These are phyloP conservation scores for Aspergillus pseudoglaucus DNA, from an alignment of 2,329 filamentous ascomycete genomes.

Conservation along the genomic window DNA sequence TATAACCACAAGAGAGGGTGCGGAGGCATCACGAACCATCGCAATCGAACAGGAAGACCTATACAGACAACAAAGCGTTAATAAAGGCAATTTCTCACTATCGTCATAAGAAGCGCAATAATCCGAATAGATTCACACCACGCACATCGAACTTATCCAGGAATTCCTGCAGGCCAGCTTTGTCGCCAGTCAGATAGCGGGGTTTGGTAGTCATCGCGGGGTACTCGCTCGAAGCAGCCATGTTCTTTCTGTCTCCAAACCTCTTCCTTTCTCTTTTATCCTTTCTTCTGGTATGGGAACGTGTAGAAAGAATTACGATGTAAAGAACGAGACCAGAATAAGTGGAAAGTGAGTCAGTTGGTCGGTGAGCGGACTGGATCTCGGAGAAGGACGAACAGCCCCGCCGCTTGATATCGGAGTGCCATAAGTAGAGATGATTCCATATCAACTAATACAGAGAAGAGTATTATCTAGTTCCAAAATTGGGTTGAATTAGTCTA, in stretches of 20 bases:
- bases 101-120: too few species aligned
- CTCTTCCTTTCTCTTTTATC: background rate
- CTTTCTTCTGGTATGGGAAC: background rate
- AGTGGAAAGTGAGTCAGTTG: too few species aligned
- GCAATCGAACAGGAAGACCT: slow-evolving; percentile 94
- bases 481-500: too few species aligned
- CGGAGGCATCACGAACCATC: slow-evolving; percentile 60
- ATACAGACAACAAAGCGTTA: slow-evolving; percentile 2
- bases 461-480: too few species aligned
- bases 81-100: background rate
- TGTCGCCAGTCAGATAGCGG: slow-evolving; percentile 71
- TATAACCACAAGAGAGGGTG: background rate
- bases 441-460: too few species aligned
- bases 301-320: background rate
- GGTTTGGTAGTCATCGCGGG: slow-evolving; percentile 23
- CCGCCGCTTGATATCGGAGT: too few species aligned
- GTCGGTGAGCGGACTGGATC: too few species aligned
- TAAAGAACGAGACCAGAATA: too few species aligned
- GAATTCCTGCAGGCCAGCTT: slow-evolving; percentile 70
- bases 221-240: slow-evolving; percentile 3
- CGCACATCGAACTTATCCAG: slow-evolving; percentile 87
- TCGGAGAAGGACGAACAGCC: too few species aligned
- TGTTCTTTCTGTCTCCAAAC: background rate
- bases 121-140: slow-evolving; percentile 12
- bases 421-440: too few species aligned